A percentile compares a stretch with the other conserved stretches of the same genome.
Evolutionary conservation across 176 grass and related monocot species (phyloP).

Genomic region (Aegilops bicornis): DNA sequence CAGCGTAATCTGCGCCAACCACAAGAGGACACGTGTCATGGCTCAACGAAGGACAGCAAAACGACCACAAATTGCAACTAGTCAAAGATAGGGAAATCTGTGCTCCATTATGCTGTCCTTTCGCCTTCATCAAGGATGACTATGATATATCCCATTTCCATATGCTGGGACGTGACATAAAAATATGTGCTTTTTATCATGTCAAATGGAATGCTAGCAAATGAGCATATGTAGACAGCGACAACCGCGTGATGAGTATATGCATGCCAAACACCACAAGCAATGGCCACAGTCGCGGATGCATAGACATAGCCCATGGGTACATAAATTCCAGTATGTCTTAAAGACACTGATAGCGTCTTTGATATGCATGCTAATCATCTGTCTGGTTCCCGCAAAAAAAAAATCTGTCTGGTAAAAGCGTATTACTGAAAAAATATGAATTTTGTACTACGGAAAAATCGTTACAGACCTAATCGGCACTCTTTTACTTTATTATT

Average conservation of each 20-base stretch:
- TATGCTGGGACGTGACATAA: neutral
- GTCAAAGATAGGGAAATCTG: neutral
- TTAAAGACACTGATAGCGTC: neutral
- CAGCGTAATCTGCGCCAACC: neutral
- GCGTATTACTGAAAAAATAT: neutral
- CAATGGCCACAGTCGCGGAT: neutral
- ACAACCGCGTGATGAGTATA: neutral
- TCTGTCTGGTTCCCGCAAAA: too few species aligned
- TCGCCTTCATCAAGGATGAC: neutral
- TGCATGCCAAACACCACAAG: neutral
- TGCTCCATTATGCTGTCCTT: neutral
- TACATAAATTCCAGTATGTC: too few species aligned
- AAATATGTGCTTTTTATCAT: neutral
- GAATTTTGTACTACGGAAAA: neutral
- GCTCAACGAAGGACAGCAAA: neutral
- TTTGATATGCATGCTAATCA: neutral
- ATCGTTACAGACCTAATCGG: neutral
- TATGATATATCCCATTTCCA: neutral
- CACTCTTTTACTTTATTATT: neutral
- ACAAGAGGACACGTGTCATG: neutral
- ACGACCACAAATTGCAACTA: neutral
- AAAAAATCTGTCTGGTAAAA: too few species aligned
- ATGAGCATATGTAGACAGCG: neutral
- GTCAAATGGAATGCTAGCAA: neutral
- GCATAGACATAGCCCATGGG: too few species aligned